These are phyloP conservation scores for Artemisia tridentata DNA, from an alignment of 129 eudicot genomes.

Conservation along the genomic window DNA sequence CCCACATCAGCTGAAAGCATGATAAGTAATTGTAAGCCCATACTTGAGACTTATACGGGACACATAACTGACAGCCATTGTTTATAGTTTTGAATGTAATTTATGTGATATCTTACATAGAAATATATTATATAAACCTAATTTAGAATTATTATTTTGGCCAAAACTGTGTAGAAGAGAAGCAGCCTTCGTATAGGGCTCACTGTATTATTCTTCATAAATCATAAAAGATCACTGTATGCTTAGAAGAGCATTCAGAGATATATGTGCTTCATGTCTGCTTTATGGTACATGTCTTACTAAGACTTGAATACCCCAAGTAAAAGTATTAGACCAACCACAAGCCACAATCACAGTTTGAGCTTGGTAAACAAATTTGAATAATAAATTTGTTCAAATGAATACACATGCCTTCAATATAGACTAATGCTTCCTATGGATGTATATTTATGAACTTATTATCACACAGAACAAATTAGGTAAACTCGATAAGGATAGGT, in stretches of 20 bases:
- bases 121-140: no score
- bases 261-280: neutral
- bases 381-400: neutral
- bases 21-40: constrained; percentile 18
- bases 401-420: constrained; percentile 2
- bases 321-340: neutral
- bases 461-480: constrained; percentile 1
- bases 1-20: no score
- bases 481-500: neutral
- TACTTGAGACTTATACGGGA: no score
- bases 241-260: no score
- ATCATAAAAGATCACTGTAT: no score
- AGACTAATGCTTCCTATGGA: neutral
- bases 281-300: neutral
- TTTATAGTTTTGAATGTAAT: no score
- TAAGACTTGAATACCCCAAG: neutral
- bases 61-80: no score
- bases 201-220: no score
- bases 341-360: constrained; percentile 10
- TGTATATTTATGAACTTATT: neutral
- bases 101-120: no score
- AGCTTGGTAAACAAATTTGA: neutral
- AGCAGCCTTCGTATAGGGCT: no score
- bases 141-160: no score
- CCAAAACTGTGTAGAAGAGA: no score